Percentiles rank a stretch among this genome's conserved stretches.
Evolutionary conservation across 2,329 filamentous ascomycete genomes (phyloP).

Genomic region (Cephalotrichum gorgonifer): DNA sequence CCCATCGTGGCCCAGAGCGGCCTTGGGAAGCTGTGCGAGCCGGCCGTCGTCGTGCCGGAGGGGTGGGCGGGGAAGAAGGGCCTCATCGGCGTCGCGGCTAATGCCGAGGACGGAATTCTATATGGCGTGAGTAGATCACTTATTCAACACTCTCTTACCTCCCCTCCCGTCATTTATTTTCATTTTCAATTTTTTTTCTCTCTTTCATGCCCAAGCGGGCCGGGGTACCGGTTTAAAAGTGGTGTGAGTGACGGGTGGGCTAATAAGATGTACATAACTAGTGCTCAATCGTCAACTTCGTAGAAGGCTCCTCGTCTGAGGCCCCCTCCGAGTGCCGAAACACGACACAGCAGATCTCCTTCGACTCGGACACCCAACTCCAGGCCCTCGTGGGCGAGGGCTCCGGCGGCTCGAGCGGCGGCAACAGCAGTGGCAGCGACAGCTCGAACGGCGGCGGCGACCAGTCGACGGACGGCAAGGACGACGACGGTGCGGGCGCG

Average conservation of each 20-base stretch:
- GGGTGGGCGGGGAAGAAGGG: constrained; percentile 45
- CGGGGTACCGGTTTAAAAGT: too few relatives aligned
- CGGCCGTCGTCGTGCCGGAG: constrained; percentile 33
- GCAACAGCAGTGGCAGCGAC: constrained; percentile 1
- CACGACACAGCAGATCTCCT: constrained; percentile 17
- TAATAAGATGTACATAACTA: too few relatives aligned
- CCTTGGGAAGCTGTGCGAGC: constrained; percentile 42
- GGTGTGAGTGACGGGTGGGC: too few relatives aligned
- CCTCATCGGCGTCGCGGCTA: constrained; percentile 38
- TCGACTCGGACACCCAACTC: constrained; percentile 21
- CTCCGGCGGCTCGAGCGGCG: constrained; percentile 6
- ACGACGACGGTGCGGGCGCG: too few relatives aligned
- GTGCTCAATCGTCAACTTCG: constrained; percentile 47
- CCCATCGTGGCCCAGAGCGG: constrained; percentile 44
- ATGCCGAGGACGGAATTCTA: constrained; percentile 43
- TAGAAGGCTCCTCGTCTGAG: constrained; percentile 26
- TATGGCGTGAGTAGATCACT: constrained; percentile 35
- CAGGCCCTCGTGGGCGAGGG: constrained; percentile 19
- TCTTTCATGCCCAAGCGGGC: too few relatives aligned
- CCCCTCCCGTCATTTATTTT: neutral
- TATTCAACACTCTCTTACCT: neutral
- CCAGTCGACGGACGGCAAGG: neutral
- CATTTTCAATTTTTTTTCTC: neutral
- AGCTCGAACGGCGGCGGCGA: neutral
- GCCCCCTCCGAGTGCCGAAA: constrained; percentile 23